phyloP scores from a whole-genome alignment of 495 filamentous ascomycete genomes.

The Pseudevernia furfuracea region DNA sequence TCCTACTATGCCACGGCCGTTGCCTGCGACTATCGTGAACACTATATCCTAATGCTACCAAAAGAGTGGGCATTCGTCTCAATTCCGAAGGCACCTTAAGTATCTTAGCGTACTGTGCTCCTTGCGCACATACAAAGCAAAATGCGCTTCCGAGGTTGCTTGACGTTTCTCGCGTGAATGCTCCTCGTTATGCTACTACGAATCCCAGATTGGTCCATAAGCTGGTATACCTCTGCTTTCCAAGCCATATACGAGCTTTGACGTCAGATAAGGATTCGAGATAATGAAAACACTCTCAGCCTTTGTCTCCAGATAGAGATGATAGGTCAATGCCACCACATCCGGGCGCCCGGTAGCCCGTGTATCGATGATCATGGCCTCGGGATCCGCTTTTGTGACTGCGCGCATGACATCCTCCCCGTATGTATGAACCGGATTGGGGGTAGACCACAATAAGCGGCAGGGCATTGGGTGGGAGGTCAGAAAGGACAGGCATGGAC shows the following conservation, averaged over 20 bases:
- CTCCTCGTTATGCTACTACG: conserved; percentile 35
- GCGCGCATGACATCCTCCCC: conserved; percentile 44
- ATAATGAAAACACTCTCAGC: conserved; percentile 73
- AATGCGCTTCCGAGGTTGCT: neutral
- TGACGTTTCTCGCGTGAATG: neutral
- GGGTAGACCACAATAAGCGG: conserved; percentile 54
- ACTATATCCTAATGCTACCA: neutral
- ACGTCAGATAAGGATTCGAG: conserved; percentile 64
- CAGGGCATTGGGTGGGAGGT: conserved; percentile 41
- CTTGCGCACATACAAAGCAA: neutral
- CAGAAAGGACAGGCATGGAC: conserved; percentile 52
- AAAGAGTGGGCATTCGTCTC: neutral
- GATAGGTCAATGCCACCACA: conserved; percentile 51
- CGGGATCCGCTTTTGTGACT: conserved; percentile 43
- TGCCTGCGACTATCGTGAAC: neutral
- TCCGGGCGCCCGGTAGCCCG: conserved; percentile 42
- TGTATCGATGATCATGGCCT: conserved; percentile 51
- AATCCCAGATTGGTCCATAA: conserved; percentile 78
- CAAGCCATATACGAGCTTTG: conserved; percentile 65
- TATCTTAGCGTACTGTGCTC: neutral
- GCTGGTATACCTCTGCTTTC: conserved; percentile 61
- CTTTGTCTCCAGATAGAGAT: conserved; percentile 46
- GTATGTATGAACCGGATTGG: conserved; percentile 47
- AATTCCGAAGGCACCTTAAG: neutral
- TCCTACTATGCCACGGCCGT: neutral